Base-by-base conservation (phyloP, 345 rosid species). In the Crucihimalaya himalaica region DNA sequence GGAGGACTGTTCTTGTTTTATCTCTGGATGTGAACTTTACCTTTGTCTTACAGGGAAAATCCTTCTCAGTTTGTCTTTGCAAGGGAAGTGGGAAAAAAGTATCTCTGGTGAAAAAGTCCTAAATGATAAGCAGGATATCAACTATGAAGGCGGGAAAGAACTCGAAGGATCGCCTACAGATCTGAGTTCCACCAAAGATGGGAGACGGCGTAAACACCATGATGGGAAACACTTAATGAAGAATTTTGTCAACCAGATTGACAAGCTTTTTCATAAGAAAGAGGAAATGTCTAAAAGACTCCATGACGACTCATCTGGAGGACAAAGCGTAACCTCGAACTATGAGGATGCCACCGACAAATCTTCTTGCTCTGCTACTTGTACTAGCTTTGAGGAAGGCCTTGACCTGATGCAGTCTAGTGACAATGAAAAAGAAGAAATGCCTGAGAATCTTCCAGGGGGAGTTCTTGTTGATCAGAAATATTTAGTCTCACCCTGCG, bases 151-250 rank as follows among this genome's bases (percentile, higher is more conserved):
- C 8, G 42, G 52, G 15, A 72, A 77, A 71, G 93, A 82, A 82
- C 23, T 46, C 0, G 79, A 75, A 71, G 77, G 70, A 4, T 47
- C 79, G 5, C 9, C 28, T 31, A 66, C 51, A 59, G 86, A 79
- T 5, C 55, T 45, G 14, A 52, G 51, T 53, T 29, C 62, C 51
- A 80, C 81, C 28, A 86, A 82, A 81, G 82, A 82, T 40, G 82
- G 78, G 63, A 9, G 31, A 66, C 59, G 69, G 10, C 88, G 84
- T 74, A 69, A 82, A 64, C 74, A 82, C 35, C 84, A 87, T 66
- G 93, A 87, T 15, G 94, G 96, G 72, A 87, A 86, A 69, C 88
- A 85, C 28, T 39, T 87, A 37, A 72, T 87, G 84, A 91, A 88
- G 81, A 75, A 73, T 15, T 34, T 89, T 43, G 74, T 83, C 8